Percentiles rank a stretch among this genome's conserved stretches.
Conservation (phyloP, 2,329 filamentous ascomycete species). For the Drechslera avenae region DNA sequence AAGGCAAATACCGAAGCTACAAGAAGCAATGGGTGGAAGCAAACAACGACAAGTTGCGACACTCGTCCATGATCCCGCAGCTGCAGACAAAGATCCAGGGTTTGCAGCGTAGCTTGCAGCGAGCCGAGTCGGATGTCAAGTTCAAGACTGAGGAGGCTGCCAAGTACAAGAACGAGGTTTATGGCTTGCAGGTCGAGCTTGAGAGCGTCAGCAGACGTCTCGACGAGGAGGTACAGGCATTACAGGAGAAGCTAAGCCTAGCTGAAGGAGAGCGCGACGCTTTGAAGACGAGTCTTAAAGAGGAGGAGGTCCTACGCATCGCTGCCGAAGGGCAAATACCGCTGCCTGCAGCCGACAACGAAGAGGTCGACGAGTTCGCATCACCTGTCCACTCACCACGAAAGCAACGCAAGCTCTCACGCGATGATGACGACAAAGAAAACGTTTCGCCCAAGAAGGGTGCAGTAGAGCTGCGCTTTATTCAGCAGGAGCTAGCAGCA, state of each 20-base stretch:
- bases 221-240: constrained; percentile 69
- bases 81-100: constrained; percentile 38
- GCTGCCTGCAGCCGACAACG: constrained; percentile 59
- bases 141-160: constrained; percentile 42
- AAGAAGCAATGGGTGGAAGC: constrained; percentile 33
- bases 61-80: constrained; percentile 30
- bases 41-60: constrained; percentile 32
- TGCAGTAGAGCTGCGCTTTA: constrained; percentile 52
- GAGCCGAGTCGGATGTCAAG: constrained; percentile 38
- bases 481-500: constrained; percentile 57
- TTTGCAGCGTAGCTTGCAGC: constrained; percentile 33
- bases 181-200: constrained; percentile 54
- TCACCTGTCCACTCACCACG: constrained; percentile 62
- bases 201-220: constrained; percentile 66
- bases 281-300: constrained; percentile 72
- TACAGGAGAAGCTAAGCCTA: constrained; percentile 66
- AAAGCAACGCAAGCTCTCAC: constrained; percentile 54
- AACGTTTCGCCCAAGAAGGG: constrained; percentile 53
- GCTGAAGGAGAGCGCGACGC: constrained; percentile 77
- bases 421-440: constrained; percentile 52
- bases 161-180: constrained; percentile 50
- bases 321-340: constrained; percentile 74
- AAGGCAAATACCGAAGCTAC: constrained; percentile 33
- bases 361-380: constrained; percentile 65
- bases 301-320: constrained; percentile 74